A percentile compares a stretch with the other conserved stretches of the same genome.
Evolutionary conservation across 2,329 filamentous ascomycete genomes (phyloP).

Genomic region (Kalmusia sp.): DNA sequence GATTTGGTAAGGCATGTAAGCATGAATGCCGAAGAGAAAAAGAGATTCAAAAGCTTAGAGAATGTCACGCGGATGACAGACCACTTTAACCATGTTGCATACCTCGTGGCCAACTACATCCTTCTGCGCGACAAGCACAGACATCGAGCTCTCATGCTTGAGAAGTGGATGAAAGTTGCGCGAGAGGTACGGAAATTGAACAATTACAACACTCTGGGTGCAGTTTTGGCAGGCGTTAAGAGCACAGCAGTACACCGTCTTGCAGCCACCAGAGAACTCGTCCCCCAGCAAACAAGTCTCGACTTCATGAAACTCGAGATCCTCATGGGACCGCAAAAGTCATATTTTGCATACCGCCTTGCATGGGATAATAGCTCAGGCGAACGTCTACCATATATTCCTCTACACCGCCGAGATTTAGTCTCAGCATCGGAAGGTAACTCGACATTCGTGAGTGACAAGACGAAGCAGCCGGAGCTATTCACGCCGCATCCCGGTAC

Average conservation of each 20-base stretch:
- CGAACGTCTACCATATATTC: constrained; percentile 91
- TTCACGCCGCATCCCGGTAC: constrained; percentile 44
- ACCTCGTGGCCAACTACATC: constrained; percentile 61
- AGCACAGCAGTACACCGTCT: constrained; percentile 86
- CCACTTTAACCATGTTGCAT: constrained; percentile 71
- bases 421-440: constrained; percentile 94
- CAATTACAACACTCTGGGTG: constrained; percentile 97
- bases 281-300: constrained; percentile 75
- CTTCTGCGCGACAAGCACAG: constrained; percentile 94
- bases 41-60: constrained; percentile 76
- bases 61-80: constrained; percentile 95
- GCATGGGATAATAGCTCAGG: constrained; percentile 95
- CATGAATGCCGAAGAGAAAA: constrained; percentile 72
- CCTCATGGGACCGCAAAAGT: constrained; percentile 91
- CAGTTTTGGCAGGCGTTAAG: constrained; percentile 90
- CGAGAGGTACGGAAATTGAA: constrained; percentile 85
- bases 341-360: constrained; percentile 92
- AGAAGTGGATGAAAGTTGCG: constrained; percentile 95
- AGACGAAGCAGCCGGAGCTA: constrained; percentile 32
- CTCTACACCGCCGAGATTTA: constrained; percentile 85
- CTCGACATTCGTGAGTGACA: constrained; percentile 77
- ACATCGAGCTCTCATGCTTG: constrained; percentile 86
- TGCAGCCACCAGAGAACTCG: constrained; percentile 76
- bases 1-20: constrained; percentile 93
- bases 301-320: constrained; percentile 88